Evolutionary conservation across 805 yeast species (phyloP), one percentile per base, ranked within the genome.

Genomic region (Naumovozyma castellii): DNA sequence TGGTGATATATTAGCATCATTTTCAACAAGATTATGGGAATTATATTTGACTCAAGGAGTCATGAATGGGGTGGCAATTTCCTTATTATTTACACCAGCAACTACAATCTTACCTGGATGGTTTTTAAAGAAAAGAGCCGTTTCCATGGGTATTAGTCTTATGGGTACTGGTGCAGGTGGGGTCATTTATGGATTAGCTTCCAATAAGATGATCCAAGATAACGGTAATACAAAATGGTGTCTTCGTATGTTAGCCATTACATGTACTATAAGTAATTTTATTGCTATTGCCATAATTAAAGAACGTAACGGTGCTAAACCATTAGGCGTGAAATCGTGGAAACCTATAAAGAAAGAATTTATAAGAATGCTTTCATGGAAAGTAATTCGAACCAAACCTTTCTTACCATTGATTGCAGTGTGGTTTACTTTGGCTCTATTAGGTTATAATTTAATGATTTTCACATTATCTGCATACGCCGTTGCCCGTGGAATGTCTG

Each of bases 41-140:
- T 52, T 83, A 12, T 78, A 71, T 50, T 56, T 78, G 32, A 74
- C 84, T 5, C 88, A 82, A 58, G 88, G 90, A 20, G 64, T 80
- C 2, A 43, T 82, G 33, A 71, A 70, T 39, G 82, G 86, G 25
- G 51, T 72, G 25, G 55, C 66, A 0, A 65, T 66, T 28, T 76
- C 84, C 0, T 54, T 76, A 13, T 64, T 77, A 28, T 72, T 75
- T 38, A 67, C 77, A 3, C 81, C 90, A 1, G 76, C 75, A 3
- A 61, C 76, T 16, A 68, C 76, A 2, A 58, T 80, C 12, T 50
- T 82, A 18, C 86, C 87, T 0, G 84, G 76, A 40, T 82, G 84
- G 81, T 83, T 83, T 54, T 58, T 73, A 34, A 78, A 73, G 46
- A 77, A 64, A 43, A 66, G 88, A 47, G 78, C 78, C 2, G 56